These are phyloP conservation scores for Gossypium bickii DNA, from an alignment of 345 rosid species.

Conservation along the genomic window DNA sequence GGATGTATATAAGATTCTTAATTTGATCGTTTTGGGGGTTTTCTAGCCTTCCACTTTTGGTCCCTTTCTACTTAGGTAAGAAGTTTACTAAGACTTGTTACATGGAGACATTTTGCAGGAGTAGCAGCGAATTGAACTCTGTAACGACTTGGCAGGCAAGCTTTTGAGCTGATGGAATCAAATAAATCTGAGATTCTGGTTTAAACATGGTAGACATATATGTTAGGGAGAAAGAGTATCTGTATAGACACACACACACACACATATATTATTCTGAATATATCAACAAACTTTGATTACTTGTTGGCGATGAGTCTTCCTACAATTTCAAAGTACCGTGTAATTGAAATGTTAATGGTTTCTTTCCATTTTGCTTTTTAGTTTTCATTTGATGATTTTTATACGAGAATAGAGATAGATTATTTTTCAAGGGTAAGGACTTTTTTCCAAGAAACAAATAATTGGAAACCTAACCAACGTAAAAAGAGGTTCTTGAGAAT, in stretches of 20 bases:
- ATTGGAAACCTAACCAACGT: too few species aligned
- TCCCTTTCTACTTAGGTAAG: slow-evolving; percentile 14
- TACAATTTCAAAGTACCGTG: background rate
- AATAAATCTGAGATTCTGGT: background rate
- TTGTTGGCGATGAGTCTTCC: background rate
- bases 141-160: background rate
- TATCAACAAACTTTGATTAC: background rate
- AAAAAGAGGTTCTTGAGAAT: too few species aligned
- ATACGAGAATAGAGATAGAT: too few species aligned
- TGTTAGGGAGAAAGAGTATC: background rate
- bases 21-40: slow-evolving; percentile 9
- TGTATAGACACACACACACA: background rate
- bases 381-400: too few species aligned
- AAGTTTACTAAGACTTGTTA: background rate
- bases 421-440: too few species aligned
- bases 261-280: background rate
- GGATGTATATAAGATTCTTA: slow-evolving; percentile 15
- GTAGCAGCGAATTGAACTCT: background rate
- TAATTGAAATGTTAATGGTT: background rate
- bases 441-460: too few species aligned
- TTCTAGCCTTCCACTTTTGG: background rate
- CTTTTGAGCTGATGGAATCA: background rate
- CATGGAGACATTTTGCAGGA: background rate
- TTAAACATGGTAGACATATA: background rate
- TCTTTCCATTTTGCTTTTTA: background rate